These are phyloP conservation scores for Parietichytrium sp. DNA, from an alignment of 108 stramenopile genomes.

Conservation along the genomic window DNA sequence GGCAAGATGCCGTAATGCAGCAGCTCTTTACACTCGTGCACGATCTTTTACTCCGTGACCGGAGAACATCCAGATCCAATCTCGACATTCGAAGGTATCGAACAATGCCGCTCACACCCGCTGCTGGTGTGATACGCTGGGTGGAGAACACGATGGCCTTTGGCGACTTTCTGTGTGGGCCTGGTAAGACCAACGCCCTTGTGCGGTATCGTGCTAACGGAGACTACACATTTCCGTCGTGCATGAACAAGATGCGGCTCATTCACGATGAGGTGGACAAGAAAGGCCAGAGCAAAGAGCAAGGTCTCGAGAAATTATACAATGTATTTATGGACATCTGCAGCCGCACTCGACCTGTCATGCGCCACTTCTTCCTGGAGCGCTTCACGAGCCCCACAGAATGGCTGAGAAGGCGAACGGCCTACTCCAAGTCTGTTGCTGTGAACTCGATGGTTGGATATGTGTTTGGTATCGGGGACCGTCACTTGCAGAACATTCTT, in stretches of 20 bases:
- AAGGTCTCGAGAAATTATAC: constrained; percentile 61
- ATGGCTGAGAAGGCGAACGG: constrained; percentile 79
- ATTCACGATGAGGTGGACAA: constrained; percentile 44
- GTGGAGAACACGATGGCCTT: constrained; percentile 84
- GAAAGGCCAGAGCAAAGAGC: neutral
- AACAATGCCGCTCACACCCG: constrained; percentile 79
- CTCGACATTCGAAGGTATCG: constrained; percentile 79
- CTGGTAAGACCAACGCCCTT: constrained; percentile 42
- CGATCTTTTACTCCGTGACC: constrained; percentile 62
- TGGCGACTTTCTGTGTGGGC: constrained; percentile 56
- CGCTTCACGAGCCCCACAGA: constrained; percentile 74
- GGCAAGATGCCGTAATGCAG: constrained; percentile 95
- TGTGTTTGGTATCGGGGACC: constrained; percentile 96
- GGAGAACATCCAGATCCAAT: constrained; percentile 29
- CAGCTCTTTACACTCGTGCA: constrained; percentile 91
- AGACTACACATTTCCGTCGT: constrained; percentile 67
- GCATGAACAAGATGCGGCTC: constrained; percentile 57
- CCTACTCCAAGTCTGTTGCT: constrained; percentile 86
- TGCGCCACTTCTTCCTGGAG: constrained; percentile 94
- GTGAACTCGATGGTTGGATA: constrained; percentile 93
- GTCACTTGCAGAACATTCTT: constrained; percentile 91
- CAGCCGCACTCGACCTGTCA: too few species aligned
- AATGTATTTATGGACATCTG: constrained; percentile 72
- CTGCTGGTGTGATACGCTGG: constrained; percentile 91
- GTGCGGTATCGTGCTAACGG: constrained; percentile 51